A percentile compares a stretch with the other conserved stretches of the same genome.
Conservation (phyloP, 1,284 basidiomycete genomes). For the Cerioporus squamosus region DNA sequence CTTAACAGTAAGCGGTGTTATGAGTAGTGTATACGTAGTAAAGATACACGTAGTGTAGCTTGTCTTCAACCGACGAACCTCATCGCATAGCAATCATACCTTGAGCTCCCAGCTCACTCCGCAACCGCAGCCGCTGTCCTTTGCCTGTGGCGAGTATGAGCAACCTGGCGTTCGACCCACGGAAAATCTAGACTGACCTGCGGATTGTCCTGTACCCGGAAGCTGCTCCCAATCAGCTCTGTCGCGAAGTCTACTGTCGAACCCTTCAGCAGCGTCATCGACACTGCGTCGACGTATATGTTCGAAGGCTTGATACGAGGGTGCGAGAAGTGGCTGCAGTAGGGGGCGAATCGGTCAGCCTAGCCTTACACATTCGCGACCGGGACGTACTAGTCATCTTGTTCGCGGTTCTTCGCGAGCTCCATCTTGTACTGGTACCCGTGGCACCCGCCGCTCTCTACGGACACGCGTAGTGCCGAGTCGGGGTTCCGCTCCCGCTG, state of each 20-base stretch:
- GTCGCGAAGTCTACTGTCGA: constrained; percentile 89
- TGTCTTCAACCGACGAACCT: no score
- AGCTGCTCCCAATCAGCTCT: constrained; percentile 89
- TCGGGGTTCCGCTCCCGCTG: constrained; percentile 58
- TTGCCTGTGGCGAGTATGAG: neutral
- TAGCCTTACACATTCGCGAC: neutral
- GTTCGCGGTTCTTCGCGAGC: constrained; percentile 59
- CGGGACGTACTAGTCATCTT: constrained; percentile 80
- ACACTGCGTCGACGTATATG: constrained; percentile 82
- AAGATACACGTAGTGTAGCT: no score
- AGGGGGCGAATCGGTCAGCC: neutral
- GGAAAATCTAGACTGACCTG: constrained; percentile 42
- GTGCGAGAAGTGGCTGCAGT: constrained; percentile 63
- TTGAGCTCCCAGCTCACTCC: constrained; percentile 18
- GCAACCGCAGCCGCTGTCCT: constrained; percentile 12
- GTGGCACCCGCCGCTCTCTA: constrained; percentile 92
- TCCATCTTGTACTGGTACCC: constrained; percentile 93
- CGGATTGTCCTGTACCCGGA: constrained; percentile 81
- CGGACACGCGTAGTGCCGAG: constrained; percentile 74
- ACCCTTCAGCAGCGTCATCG: constrained; percentile 79
- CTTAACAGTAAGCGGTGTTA: no score
- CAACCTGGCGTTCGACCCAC: no score
- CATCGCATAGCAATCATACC: neutral
- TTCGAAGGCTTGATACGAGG: constrained; percentile 72
- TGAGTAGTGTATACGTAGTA: no score